Evolutionary conservation across 2,329 filamentous ascomycete genomes (phyloP).

Genomic region (Penicillium psychrosexuale): DNA sequence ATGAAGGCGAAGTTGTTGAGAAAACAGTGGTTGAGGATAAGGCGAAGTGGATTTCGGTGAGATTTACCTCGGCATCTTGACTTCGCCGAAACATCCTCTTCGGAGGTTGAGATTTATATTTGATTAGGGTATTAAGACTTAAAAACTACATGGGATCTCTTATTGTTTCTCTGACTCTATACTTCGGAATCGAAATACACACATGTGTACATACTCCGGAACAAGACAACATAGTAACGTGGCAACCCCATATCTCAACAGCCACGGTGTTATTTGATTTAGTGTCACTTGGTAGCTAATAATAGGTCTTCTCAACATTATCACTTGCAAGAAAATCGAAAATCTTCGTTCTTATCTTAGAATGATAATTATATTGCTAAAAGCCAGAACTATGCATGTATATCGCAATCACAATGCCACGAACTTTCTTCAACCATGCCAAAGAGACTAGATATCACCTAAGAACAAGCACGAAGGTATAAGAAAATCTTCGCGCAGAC

Average conservation of each 20-base stretch:
- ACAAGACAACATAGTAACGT: neutral
- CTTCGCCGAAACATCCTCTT: neutral
- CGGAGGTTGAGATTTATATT: too few species aligned
- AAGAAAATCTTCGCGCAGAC: neutral
- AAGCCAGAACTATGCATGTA: neutral
- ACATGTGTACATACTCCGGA: neutral
- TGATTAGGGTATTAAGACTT: too few species aligned
- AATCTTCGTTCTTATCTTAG: neutral
- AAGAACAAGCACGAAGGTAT: neutral
- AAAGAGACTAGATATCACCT: neutral
- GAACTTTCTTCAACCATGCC: neutral
- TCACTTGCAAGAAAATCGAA: neutral
- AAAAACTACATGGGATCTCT: neutral
- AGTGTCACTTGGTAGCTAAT: neutral
- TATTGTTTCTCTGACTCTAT: neutral
- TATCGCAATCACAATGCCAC: neutral
- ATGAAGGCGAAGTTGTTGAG: constrained; percentile 15
- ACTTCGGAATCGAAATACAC: neutral
- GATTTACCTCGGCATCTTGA: constrained; percentile 15
- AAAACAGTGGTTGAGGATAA: constrained; percentile 5
- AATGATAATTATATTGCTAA: neutral
- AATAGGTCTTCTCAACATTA: neutral
- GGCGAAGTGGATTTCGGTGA: neutral
- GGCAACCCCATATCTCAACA: neutral
- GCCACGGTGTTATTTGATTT: neutral